Percentiles rank a stretch among this genome's conserved stretches.
These are phyloP conservation scores for Sporothrix globosa DNA, from an alignment of 2,329 filamentous ascomycete species.

Conservation along the genomic window DNA sequence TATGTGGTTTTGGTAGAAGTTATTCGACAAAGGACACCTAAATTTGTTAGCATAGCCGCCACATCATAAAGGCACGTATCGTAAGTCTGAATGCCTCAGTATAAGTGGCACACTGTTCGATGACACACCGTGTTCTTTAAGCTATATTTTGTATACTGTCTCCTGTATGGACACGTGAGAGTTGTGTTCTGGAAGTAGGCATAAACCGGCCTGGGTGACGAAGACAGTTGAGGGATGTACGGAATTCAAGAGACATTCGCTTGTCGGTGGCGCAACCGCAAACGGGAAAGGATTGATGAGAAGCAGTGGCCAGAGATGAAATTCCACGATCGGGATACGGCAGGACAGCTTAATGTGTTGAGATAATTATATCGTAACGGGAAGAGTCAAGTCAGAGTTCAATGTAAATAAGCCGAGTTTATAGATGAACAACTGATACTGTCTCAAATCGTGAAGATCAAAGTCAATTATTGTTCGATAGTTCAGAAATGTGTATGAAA, in stretches of 20 bases:
- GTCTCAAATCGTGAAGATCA: too few relatives aligned
- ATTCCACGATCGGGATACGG: not conserved
- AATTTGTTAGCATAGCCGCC: not conserved
- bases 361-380: not conserved
- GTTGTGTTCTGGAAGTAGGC: constrained; percentile 59
- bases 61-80: not conserved
- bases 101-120: not conserved
- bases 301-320: not conserved
- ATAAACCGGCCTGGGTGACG: constrained; percentile 61
- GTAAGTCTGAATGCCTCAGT: not conserved
- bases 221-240: constrained; percentile 59
- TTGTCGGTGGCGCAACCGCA: constrained; percentile 26
- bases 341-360: not conserved
- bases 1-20: not conserved
- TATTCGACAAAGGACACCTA: not conserved
- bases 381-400: too few relatives aligned
- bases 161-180: constrained; percentile 59
- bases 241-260: constrained; percentile 62
- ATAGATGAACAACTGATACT: not conserved
- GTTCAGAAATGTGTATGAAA: not conserved
- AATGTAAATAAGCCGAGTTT: too few relatives aligned
- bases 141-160: constrained; percentile 61
- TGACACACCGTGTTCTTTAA: constrained; percentile 21
- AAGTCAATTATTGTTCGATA: too few relatives aligned
- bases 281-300: not conserved